Evolutionary conservation across 2,329 filamentous ascomycete genomes (phyloP).

Genomic region (Myriosclerotinia curreyana): DNA sequence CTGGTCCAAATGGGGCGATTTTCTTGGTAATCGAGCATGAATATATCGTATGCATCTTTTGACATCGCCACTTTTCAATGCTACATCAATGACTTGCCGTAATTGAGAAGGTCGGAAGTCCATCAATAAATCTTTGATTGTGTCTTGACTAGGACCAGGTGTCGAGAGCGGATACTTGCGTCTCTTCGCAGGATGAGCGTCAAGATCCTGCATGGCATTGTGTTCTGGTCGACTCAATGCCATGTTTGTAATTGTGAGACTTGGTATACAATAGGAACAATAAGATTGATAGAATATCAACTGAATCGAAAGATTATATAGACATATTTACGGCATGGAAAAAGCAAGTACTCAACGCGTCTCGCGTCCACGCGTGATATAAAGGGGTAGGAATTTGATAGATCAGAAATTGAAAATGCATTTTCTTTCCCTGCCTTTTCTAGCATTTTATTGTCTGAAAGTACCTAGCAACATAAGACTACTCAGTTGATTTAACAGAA

Average conservation of each 20-base stretch:
- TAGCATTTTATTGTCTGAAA: neutral
- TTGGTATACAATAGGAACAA: neutral
- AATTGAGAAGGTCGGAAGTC: constrained; percentile 9
- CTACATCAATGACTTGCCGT: constrained; percentile 4
- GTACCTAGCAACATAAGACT: neutral
- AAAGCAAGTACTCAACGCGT: constrained; percentile 8
- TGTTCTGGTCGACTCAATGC: neutral
- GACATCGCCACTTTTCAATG: constrained; percentile 2
- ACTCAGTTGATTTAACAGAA: neutral
- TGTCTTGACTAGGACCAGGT: neutral
- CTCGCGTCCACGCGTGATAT: neutral
- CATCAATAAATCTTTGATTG: neutral
- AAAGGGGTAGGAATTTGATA: constrained; percentile 4
- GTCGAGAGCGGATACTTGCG: neutral
- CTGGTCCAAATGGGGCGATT: neutral
- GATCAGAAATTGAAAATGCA: constrained; percentile 8
- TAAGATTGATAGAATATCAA: neutral
- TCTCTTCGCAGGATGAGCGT: neutral
- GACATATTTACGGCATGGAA: neutral
- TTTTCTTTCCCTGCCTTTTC: neutral
- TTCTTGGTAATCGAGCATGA: neutral
- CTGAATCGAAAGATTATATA: neutral
- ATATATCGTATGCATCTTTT: constrained; percentile 11
- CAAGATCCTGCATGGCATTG: neutral
- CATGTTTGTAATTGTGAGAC: neutral